Percentiles rank a stretch among this genome's conserved stretches.
phyloP scores from a whole-genome alignment of 495 filamentous ascomycete species.

The Parmelia sp. region DNA sequence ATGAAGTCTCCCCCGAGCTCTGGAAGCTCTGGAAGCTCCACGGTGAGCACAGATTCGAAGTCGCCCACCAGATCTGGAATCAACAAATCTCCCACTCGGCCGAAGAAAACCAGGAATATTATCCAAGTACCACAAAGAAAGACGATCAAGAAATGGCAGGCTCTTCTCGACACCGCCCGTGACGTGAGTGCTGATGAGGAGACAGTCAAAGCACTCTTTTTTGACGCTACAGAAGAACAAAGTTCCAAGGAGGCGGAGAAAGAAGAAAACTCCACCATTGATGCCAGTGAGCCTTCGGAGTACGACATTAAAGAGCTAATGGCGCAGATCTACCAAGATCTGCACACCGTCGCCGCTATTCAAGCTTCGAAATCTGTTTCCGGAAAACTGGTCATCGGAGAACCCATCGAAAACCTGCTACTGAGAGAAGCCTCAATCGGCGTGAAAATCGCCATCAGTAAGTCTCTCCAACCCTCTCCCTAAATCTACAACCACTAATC shows the following conservation, averaged over 20 bases:
- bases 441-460: background rate
- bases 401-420: background rate
- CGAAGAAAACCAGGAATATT: background rate
- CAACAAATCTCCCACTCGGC: background rate
- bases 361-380: background rate
- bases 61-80: background rate
- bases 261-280: background rate
- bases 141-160: background rate
- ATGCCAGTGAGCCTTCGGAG: background rate
- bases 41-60: background rate
- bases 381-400: background rate
- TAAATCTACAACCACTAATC: background rate
- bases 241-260: background rate
- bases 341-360: background rate
- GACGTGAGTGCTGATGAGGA: background rate
- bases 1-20: background rate
- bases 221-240: background rate
- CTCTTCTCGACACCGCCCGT: background rate
- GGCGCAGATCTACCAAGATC: background rate
- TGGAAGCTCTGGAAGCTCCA: constrained; percentile 2
- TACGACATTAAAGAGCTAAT: background rate
- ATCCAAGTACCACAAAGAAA: background rate
- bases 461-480: background rate
- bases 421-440: background rate
- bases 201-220: background rate